Base-by-base conservation (phyloP, 139 green algal species). In the Picochlorum sp. region DNA sequence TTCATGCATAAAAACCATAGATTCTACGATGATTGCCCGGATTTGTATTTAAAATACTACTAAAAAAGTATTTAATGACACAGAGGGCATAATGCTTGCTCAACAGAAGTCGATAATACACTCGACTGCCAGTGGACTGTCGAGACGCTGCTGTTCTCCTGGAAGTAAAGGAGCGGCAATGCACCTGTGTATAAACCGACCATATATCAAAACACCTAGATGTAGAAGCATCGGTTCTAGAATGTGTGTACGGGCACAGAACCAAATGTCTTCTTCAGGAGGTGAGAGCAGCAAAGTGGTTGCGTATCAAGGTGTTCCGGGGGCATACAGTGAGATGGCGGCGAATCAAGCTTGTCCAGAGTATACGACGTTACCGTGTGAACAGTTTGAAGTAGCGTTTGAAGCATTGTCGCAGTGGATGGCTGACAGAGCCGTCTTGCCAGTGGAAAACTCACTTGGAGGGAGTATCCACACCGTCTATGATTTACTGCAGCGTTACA, bases 311-410 rank as follows among this genome's bases (percentile, higher is more conserved):
- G 92, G 92, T 3, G 81, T 90, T 28, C 90, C 92, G 7, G 93
- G 93, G 1, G 93, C 93, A 0, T 98, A 98, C 81, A 95, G 83
- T 65, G 92, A 98, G 69, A 81, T 77, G 45, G 93, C 93, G 2
- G 87, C 89, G 1, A 66, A 79, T 30, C 87, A 85, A 31, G 89
- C 88, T 0, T 94, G 88, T 72, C 83, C 89, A 0, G 82, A 81
- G 7, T 83, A 74, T 31, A 79, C 90, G 45, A 80, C 88, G 11
- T 51, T 96, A 38, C 90, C 93, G 6, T 98, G 91, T 63, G 85
- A 92, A 26, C 86, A 96, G 75, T 98, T 98, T 59, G 93, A 98
- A 65, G 81, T 86, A 6, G 91, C 91, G 3, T 97, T 97, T 69
- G 84, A 96, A 73, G 85, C 84, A 5, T 31, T 82, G 38, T 58